Percentiles rank a stretch among this genome's conserved stretches.
Conservation (phyloP, 192 early-diverging fungal species). For the Linnemannia zychae region DNA sequence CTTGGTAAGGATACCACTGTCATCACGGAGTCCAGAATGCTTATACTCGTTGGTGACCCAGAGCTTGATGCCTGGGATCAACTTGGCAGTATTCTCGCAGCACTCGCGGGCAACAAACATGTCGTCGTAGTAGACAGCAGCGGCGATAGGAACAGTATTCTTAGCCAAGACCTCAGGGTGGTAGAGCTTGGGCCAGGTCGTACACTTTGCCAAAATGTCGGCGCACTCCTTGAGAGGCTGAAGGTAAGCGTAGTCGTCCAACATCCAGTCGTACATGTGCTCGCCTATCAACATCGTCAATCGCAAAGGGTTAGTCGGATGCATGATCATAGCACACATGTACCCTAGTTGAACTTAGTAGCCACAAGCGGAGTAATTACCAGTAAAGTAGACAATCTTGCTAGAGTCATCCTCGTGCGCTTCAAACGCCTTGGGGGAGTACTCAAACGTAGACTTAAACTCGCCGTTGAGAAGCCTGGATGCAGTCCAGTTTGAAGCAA, state of each 20-base stretch:
- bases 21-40: slow-evolving; percentile 72
- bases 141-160: slow-evolving; percentile 70
- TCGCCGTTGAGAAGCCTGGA: slow-evolving; percentile 64
- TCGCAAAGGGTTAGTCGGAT: slow-evolving; percentile 2
- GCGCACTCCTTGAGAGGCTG: slow-evolving; percentile 69
- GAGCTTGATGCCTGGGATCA: slow-evolving; percentile 66
- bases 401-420: slow-evolving; percentile 59
- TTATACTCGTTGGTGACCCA: slow-evolving; percentile 81
- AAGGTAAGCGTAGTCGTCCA: slow-evolving; percentile 77
- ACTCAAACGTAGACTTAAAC: slow-evolving; percentile 54
- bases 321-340: slow-evolving; percentile 52
- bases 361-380: slow-evolving; percentile 16
- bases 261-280: slow-evolving; percentile 79
- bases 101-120: slow-evolving; percentile 77
- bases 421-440: slow-evolving; percentile 60
- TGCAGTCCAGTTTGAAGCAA: slow-evolving; percentile 72
- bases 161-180: slow-evolving; percentile 59
- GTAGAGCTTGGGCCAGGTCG: slow-evolving; percentile 70
- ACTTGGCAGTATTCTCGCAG: slow-evolving; percentile 68
- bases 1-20: slow-evolving; percentile 66
- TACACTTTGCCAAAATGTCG: slow-evolving; percentile 67
- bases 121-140: slow-evolving; percentile 77
- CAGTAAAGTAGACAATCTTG: slow-evolving; percentile 73
- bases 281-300: slow-evolving; percentile 57
- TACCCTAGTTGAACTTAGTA: not conserved